Conservation (phyloP, 2,329 filamentous ascomycete genomes). For the Boeremia lycopersici region DNA sequence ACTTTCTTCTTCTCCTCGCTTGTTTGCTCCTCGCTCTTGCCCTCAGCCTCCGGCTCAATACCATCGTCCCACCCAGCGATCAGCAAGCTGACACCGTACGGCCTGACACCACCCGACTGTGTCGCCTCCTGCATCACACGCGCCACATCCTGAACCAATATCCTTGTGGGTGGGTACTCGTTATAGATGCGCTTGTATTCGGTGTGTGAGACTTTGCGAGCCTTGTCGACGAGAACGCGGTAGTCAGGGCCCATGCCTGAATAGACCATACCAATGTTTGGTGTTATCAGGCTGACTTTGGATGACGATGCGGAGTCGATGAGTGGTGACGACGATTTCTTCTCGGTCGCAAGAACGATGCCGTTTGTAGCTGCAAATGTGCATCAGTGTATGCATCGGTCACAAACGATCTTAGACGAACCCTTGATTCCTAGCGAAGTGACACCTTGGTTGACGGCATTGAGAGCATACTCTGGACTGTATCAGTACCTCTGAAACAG, state of each 20-base stretch:
- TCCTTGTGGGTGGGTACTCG: constrained; percentile 98
- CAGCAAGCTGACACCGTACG: constrained; percentile 93
- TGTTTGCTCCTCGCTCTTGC: constrained; percentile 59
- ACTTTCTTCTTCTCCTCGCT: constrained; percentile 71
- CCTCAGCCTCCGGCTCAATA: constrained; percentile 81
- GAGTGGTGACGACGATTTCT: constrained; percentile 97
- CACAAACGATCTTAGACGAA: constrained; percentile 48
- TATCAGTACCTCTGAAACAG: constrained; percentile 18
- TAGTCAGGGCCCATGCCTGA: constrained; percentile 99
- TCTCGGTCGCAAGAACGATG: constrained; percentile 97
- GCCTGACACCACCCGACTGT: constrained; percentile 94
- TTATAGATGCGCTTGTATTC: constrained; percentile 99
- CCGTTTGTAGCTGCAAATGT: constrained; percentile 84
- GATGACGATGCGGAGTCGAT: constrained; percentile 93
- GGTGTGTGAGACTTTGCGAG: constrained; percentile 96
- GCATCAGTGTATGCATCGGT: constrained; percentile 7
- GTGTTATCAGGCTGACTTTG: constrained; percentile 97
- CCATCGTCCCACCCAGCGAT: constrained; percentile 98
- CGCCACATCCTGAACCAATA: constrained; percentile 98
- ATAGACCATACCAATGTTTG: constrained; percentile 99
- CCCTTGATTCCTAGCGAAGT: constrained; percentile 99
- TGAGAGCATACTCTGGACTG: constrained; percentile 89
- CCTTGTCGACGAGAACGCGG: constrained; percentile 94
- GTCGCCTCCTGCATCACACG: constrained; percentile 99
- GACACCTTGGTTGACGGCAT: constrained; percentile 98